Percentiles rank a stretch among this genome's conserved stretches.
phyloP scores from a whole-genome alignment of 495 filamentous ascomycete genomes.

The Chaetomium fimeti region DNA sequence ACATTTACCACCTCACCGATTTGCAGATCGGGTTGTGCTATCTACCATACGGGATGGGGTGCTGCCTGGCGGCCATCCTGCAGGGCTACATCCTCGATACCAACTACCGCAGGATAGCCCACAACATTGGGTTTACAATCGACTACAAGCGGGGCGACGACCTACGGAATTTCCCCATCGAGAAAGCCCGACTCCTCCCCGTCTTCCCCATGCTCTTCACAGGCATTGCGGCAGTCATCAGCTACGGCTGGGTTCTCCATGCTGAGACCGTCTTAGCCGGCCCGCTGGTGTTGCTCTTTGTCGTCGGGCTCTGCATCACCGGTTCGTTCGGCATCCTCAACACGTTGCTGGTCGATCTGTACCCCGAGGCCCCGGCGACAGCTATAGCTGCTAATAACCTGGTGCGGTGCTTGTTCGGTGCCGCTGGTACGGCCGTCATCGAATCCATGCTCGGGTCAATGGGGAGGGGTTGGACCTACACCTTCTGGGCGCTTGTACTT shows the following conservation, averaged over 20 bases:
- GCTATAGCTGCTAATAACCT: slow-evolving; percentile 52
- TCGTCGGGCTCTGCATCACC: slow-evolving; percentile 54
- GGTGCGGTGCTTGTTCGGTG: slow-evolving; percentile 46
- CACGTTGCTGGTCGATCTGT: slow-evolving; percentile 49
- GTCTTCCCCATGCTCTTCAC: slow-evolving; percentile 49
- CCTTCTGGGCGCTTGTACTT: slow-evolving; percentile 44
- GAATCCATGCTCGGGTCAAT: slow-evolving; percentile 43
- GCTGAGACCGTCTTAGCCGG: slow-evolving; percentile 46
- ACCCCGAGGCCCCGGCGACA: slow-evolving; percentile 47
- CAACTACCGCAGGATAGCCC: slow-evolving; percentile 56
- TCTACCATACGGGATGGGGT: slow-evolving; percentile 63
- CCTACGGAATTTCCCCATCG: slow-evolving; percentile 60
- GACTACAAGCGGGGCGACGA: slow-evolving; percentile 54
- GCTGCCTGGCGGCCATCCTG: slow-evolving; percentile 63
- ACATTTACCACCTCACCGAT: slow-evolving; percentile 64
- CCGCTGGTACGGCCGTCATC: slow-evolving; percentile 46
- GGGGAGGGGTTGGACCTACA: slow-evolving; percentile 51
- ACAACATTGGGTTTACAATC: slow-evolving; percentile 47
- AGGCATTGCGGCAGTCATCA: slow-evolving; percentile 45
- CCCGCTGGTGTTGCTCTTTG: slow-evolving; percentile 56
- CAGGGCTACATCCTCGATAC: slow-evolving; percentile 59
- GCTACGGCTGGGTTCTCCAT: slow-evolving; percentile 60
- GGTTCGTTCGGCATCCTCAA: slow-evolving; percentile 53
- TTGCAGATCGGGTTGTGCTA: slow-evolving; percentile 65
- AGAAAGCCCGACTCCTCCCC: slow-evolving; percentile 59